Percentiles rank a stretch among this genome's conserved stretches.
Conservation (phyloP, 495 filamentous ascomycete genomes). For the Penicillium soppii region DNA sequence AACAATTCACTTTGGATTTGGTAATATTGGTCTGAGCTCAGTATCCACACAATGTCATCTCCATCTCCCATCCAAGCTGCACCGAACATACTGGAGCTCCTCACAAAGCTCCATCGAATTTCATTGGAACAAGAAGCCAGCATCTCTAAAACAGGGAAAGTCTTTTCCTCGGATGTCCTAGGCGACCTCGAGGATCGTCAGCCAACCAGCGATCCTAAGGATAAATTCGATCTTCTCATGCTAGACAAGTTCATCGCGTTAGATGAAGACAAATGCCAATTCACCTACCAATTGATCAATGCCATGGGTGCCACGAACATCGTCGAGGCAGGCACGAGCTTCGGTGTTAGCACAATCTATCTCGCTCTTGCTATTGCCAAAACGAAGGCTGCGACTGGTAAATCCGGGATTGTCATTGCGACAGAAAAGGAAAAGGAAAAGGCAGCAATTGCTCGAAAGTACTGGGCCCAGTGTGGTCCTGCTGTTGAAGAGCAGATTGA, state of each 20-base stretch:
- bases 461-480: conserved; percentile 48
- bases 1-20: too few species aligned
- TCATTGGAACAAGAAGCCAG: conserved; percentile 26
- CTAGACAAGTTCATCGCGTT: conserved; percentile 52
- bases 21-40: too few species aligned
- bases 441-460: conserved; percentile 39
- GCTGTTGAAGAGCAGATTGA: conserved; percentile 47
- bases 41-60: too few species aligned
- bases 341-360: conserved; percentile 58
- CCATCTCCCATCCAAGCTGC: too few species aligned
- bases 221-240: conserved; percentile 33
- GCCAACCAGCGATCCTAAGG: conserved; percentile 9
- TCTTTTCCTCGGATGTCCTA: conserved; percentile 14
- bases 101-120: conserved; percentile 19
- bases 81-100: conserved; percentile 23
- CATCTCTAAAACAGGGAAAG: conserved; percentile 23
- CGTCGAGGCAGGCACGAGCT: conserved; percentile 56
- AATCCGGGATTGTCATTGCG: conserved; percentile 46
- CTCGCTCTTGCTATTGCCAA: conserved; percentile 50
- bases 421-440: conserved; percentile 54
- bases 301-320: conserved; percentile 43
- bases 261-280: conserved; percentile 51
- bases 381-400: conserved; percentile 16
- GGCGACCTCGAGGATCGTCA: conserved; percentile 15
- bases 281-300: conserved; percentile 45